Base-by-base conservation (phyloP, 495 filamentous ascomycete genomes). In the Trichoderma orchidacearum region DNA sequence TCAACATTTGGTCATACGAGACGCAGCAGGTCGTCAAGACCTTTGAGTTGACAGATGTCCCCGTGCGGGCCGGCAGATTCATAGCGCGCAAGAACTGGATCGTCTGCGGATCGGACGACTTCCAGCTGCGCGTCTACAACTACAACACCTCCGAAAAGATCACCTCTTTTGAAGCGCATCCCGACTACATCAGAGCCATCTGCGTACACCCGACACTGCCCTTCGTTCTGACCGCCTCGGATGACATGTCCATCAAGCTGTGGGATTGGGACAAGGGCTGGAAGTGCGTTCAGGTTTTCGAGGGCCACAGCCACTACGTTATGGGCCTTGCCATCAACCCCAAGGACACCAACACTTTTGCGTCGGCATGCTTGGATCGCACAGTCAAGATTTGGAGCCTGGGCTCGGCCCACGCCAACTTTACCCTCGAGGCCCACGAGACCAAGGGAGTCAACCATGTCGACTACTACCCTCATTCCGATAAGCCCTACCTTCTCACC, bases 251-350 rank as follows among this genome's bases (percentile, higher is more conserved):
- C 32, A 96, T 99, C 63, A 96, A 95, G 75, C 76, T 96, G 55
- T 99, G 94, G 94, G 90, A 99, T 72, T 99, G 93, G 93, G 93
- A 97, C 62, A 91, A 89, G 68, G 81, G 81, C 60, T 99, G 94
- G 94, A 97, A 96, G 70, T 96, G 92, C 63, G 89, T 97, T 17
- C 89, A 96, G 68, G 85, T 96, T 38, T 99, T 96, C 63, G 93
- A 99, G 67, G 93, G 93, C n/a, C 95, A 99, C 65, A 86, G 84
- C 63, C 90, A 96, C 72, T 96, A 90, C 76, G 93, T 97, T 36
- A 98, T 98, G 94, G 90, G 90, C n/a, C 79, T 99, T 60, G 84
- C 94, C n/a, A 95, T 99, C 68, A 97, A 99, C 70, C 93, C 93
- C 15, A 99, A 97, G 70, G 93, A 97, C 62, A 96, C 94, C 21